Conservation (phyloP, 805 yeast genomes). For the Brettanomyces custersianus region DNA sequence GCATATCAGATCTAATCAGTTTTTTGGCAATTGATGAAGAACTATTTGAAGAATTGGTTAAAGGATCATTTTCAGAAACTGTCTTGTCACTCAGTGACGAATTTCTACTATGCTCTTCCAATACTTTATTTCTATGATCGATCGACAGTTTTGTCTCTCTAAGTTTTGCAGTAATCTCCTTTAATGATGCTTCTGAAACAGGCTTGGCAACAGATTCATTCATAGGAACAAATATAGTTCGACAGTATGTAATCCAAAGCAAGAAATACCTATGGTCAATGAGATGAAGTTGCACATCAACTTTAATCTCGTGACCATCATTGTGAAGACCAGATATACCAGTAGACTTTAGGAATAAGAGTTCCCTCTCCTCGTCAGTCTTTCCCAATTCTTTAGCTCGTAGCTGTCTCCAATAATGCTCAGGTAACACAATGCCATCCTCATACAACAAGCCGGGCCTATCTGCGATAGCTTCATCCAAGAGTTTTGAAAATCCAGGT, state of each 20-base stretch:
- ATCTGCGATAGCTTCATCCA: constrained; percentile 32
- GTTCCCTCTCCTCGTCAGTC: constrained; percentile 34
- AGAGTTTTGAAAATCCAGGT: constrained; percentile 49
- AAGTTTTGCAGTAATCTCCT: constrained; percentile 1
- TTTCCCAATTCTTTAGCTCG: constrained; percentile 31
- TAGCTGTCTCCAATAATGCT: constrained; percentile 76
- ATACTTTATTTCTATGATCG: background rate
- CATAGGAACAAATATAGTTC: constrained; percentile 22
- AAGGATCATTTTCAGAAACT: background rate
- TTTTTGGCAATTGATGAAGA: too few relatives aligned
- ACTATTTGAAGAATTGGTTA: background rate
- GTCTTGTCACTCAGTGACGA: too few relatives aligned
- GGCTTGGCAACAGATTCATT: background rate
- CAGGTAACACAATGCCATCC: constrained; percentile 80
- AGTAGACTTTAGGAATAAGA: constrained; percentile 46
- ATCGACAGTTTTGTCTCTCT: constrained; percentile 1
- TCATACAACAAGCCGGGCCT: constrained; percentile 29
- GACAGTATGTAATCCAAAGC: constrained; percentile 82
- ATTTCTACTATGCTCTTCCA: background rate
- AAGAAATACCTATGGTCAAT: constrained; percentile 49
- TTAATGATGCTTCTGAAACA: constrained; percentile 1
- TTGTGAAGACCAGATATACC: constrained; percentile 64
- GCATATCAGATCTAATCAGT: constrained; percentile 7
- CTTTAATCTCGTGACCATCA: constrained; percentile 54
- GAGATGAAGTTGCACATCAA: constrained; percentile 79